Evolutionary conservation across 495 filamentous ascomycete genomes (phyloP).

Genomic region (Talaromyces liani): DNA sequence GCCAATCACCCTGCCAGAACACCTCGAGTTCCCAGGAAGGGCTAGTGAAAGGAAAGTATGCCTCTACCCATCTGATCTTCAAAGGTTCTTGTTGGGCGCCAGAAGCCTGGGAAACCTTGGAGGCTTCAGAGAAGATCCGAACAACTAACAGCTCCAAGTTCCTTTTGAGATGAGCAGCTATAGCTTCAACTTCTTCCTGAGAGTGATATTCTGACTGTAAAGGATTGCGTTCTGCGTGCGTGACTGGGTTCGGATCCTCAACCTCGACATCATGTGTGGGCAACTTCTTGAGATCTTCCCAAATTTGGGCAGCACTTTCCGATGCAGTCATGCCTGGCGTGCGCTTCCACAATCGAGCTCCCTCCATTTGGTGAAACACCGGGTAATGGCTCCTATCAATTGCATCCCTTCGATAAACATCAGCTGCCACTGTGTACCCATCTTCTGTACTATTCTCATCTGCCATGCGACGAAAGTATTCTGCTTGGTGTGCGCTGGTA

Average conservation of each 20-base stretch:
- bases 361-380: conserved; percentile 98
- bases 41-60: conserved; percentile 91
- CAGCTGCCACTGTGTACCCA: conserved; percentile 87
- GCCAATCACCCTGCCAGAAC: conserved; percentile 89
- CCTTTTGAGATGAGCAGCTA: conserved; percentile 82
- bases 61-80: conserved; percentile 87
- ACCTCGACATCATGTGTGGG: conserved; percentile 65
- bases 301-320: conserved; percentile 40
- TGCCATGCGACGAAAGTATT: conserved; percentile 60
- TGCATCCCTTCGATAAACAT: conserved; percentile 93
- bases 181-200: conserved; percentile 68
- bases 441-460: conserved; percentile 43
- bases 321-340: conserved; percentile 47
- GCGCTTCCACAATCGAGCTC: conserved; percentile 84
- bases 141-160: conserved; percentile 82
- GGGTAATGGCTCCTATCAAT: conserved; percentile 94
- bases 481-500: conserved; percentile 86
- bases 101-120: conserved; percentile 48
- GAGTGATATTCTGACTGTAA: conserved; percentile 65
- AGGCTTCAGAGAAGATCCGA: conserved; percentile 76
- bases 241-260: conserved; percentile 76
- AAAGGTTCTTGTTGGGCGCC: conserved; percentile 55
- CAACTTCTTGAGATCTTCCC: conserved; percentile 57
- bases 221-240: conserved; percentile 75
- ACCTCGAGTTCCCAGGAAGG: conserved; percentile 96